Evolutionary conservation across 352 stramenopile species (phyloP), one percentile per base, ranked within the genome.

Genomic region (Aphanomyces euteiches): DNA sequence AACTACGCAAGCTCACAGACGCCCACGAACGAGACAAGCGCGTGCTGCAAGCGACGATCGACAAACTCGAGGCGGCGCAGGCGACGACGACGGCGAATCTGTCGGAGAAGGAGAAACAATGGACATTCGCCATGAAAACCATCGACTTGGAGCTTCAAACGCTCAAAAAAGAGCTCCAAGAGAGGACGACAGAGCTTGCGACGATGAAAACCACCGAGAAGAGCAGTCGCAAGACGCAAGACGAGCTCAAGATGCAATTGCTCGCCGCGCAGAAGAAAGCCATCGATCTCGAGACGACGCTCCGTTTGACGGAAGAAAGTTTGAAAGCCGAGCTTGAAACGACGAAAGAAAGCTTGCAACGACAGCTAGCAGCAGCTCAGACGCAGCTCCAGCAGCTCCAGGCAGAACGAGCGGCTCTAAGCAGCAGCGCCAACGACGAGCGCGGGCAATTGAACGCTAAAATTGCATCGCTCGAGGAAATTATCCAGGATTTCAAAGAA

Each of bases 31-130:
- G n/a, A 15, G 53, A 61, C 36, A 58, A 34, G 45, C 19, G 47
- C 15, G 50, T 21, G 19, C 64, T 72, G 15, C 21, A 64, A 13
- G 58, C n/a, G 0, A 45, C 17, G 0, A 10, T 71, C 19, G 64
- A 66, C 8, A 50, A 17, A 17, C n/a, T 67, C 13, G 17, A 48
- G 4, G 28, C 75, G 34, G 67, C 67, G 3, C 57, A 73, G 43
- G 57, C 78, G 19, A 56, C 76, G 0, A 72, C 73, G 1, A 54
- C 78, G 28, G 74, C 67, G 38, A 82, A 56, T 13, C 75, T 67
- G 15, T 67, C 59, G 59, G 59, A 67, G 10, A 72, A 72, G 28
- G 67, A 66, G 59, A 68, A 76, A 0, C 75, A 84, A 7, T 63
- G 72, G 38, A 40, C 47, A 13, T 56, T 66, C n/a, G 13, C 82